These are phyloP conservation scores for Metschnikowia henanensis DNA, from an alignment of 805 yeast genomes.

Conservation along the genomic window DNA sequence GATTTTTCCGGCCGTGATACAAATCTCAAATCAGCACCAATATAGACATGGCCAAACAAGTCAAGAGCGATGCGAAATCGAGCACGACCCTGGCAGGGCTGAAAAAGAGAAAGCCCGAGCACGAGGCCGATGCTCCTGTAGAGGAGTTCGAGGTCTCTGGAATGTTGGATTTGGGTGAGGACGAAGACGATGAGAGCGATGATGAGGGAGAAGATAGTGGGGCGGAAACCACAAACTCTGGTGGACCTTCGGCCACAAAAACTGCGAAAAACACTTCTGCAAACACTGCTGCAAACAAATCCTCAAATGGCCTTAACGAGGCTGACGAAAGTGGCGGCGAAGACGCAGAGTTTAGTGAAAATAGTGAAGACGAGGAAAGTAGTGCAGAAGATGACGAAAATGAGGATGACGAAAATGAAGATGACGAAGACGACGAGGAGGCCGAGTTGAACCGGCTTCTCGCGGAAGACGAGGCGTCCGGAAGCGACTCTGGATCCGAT, in stretches of 20 bases:
- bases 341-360: background rate
- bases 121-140: conserved; percentile 12
- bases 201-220: conserved; percentile 8
- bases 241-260: no score
- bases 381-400: conserved; percentile 3
- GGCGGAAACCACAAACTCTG: no score
- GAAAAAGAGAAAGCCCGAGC: conserved; percentile 17
- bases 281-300: no score
- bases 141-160: conserved; percentile 18
- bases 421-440: conserved; percentile 33
- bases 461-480: conserved; percentile 55
- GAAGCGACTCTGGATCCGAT: conserved; percentile 43
- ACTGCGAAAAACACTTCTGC: no score
- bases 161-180: conserved; percentile 17
- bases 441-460: conserved; percentile 63
- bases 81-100: conserved; percentile 4
- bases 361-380: background rate
- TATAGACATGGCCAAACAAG: conserved; percentile 16
- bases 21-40: background rate
- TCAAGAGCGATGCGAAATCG: conserved; percentile 3
- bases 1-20: conserved; percentile 7
- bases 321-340: background rate
- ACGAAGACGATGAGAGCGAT: conserved; percentile 11
- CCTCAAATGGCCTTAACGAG: no score
- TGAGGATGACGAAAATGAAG: conserved; percentile 5